A percentile compares a stretch with the other conserved stretches of the same genome.
These are phyloP conservation scores for Leersia perrieri DNA, from an alignment of 176 grass and related monocot species.

Conservation along the genomic window DNA sequence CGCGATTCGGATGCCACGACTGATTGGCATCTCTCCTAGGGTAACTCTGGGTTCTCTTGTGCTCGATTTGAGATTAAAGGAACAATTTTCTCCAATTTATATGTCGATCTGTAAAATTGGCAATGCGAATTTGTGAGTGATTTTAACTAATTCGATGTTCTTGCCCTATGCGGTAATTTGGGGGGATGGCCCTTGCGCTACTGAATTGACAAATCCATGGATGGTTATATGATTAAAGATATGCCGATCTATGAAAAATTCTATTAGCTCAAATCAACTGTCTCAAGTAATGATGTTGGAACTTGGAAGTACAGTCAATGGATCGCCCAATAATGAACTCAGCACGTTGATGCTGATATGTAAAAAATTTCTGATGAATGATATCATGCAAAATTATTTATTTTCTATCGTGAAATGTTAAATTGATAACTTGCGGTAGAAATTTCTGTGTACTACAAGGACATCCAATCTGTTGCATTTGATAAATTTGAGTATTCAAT, in stretches of 20 bases:
- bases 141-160: background rate
- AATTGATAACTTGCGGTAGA: background rate
- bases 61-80: background rate
- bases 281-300: background rate
- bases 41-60: conserved; percentile 5
- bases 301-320: background rate
- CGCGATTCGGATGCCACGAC: background rate
- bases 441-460: conserved; percentile 2
- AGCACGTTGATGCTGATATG: background rate
- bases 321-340: background rate
- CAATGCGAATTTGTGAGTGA: background rate
- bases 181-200: background rate
- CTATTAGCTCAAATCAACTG: background rate
- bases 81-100: background rate
- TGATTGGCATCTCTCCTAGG: background rate
- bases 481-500: conserved; percentile 2
- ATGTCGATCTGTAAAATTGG: background rate
- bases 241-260: background rate
- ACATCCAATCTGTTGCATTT: background rate
- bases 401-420: background rate
- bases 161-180: background rate
- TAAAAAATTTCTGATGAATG: background rate
- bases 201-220: background rate
- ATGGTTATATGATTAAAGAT: background rate
- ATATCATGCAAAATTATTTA: background rate